phyloP scores from a whole-genome alignment of 176 grass and related monocot genomes.

The Aechmea fasciata region DNA sequence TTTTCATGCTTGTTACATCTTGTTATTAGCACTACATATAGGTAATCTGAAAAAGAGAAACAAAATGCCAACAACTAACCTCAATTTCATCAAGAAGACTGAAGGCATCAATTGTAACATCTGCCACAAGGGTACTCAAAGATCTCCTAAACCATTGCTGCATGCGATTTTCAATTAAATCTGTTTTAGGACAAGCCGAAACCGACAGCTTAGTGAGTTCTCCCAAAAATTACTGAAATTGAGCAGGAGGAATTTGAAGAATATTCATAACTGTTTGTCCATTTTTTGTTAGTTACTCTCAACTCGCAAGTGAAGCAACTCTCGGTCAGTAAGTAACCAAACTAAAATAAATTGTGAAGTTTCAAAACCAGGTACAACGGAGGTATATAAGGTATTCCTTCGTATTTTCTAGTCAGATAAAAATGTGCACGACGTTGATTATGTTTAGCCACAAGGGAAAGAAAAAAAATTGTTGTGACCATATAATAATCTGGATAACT shows the following conservation, averaged over 20 bases:
- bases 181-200: slow-evolving; percentile 22
- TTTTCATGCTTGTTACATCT: not conserved
- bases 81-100: slow-evolving; percentile 63
- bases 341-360: too few relatives aligned
- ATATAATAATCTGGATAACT: too few relatives aligned
- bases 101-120: slow-evolving; percentile 56
- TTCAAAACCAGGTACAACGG: too few relatives aligned
- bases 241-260: not conserved
- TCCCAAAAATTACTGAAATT: not conserved
- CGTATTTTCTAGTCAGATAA: too few relatives aligned
- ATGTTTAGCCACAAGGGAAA: too few relatives aligned
- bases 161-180: slow-evolving; percentile 48
- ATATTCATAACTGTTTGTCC: not conserved
- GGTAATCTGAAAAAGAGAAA: slow-evolving; percentile 5
- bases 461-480: too few relatives aligned
- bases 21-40: slow-evolving; percentile 12
- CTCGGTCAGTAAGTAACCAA: too few relatives aligned
- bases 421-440: too few relatives aligned
- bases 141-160: slow-evolving; percentile 61
- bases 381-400: too few relatives aligned
- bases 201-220: not conserved
- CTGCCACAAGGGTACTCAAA: slow-evolving; percentile 55
- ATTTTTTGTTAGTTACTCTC: too few relatives aligned
- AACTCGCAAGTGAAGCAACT: too few relatives aligned
- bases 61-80: slow-evolving; percentile 30